Base-by-base conservation (phyloP, 2,329 filamentous ascomycete genomes). In the Gaeumannomyces tritici region DNA sequence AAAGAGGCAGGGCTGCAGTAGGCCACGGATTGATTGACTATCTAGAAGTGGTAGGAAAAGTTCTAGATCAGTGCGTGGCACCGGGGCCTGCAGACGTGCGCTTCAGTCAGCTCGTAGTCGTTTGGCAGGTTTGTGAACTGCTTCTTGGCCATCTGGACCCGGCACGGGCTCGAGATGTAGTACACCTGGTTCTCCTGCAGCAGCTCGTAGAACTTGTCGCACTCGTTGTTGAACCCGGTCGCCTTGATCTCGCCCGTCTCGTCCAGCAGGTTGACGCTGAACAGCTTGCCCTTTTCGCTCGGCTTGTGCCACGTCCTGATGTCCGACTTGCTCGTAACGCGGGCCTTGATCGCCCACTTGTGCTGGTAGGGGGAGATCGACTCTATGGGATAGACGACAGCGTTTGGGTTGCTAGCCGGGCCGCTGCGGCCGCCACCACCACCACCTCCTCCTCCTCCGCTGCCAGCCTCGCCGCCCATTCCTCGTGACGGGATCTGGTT, bases 261-360 rank as follows among this genome's bases (percentile, higher is more conserved):
- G 72, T 99, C 95, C 15, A 99, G 81, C 61, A 99, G 80, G 72
- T 96, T 98, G 65, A 96, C 91, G 71, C 91, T 97, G 76, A 99
- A 99, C 5, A 99, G 84, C 77, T 96, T 97, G 64, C 95, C 95
- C 72, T 96, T 91, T 61, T 91, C 89, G 66, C 87, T 93, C 63
- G 86, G 81, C 76, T 97, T 98, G 75, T 96, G 89, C 93, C 93
- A 99, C 64, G 89, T 93, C 79, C 90, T 95, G 76, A 99, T 93
- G 28, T 91, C 89, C 13, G 91, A 91, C 77, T 97, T 98, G 75
- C 83, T 83, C 28, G 91, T 93, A 70, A 96, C 93, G 67, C 95
- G 89, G 29, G 91, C 95, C 77, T 96, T 96, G 79, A 99, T 98
- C 9, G 93, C 98, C 95, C 95, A 99, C 74, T 96, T 97, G 77